These are phyloP conservation scores for Moelleriella libera DNA, from an alignment of 2,329 filamentous ascomycete genomes.

Conservation along the genomic window DNA sequence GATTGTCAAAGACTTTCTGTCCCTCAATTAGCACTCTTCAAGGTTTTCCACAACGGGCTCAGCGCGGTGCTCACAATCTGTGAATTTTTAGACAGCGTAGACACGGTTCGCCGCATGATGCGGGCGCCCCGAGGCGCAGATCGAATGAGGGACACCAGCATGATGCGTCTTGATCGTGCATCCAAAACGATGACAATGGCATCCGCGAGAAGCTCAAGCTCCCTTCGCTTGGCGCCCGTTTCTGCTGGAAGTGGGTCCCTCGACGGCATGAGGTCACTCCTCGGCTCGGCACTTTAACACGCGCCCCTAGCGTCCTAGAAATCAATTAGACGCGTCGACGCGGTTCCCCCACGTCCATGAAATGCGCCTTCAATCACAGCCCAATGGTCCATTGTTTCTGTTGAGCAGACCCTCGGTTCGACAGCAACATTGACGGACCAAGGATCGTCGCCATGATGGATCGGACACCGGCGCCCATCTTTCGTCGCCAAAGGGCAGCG, in stretches of 20 bases:
- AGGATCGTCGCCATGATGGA: conserved; percentile 16
- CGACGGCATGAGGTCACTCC: conserved; percentile 16
- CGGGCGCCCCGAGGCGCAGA: conserved; percentile 8
- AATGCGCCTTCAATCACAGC: background rate
- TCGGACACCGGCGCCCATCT: conserved; percentile 22
- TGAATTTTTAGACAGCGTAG: conserved; percentile 34
- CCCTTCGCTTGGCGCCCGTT: background rate
- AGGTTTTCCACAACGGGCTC: too few relatives aligned
- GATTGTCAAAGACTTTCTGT: conserved; percentile 44
- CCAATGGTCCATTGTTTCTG: background rate
- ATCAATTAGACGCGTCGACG: conserved; percentile 26
- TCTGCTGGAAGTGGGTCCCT: background rate
- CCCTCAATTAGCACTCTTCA: conserved; percentile 4
- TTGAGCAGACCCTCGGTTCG: too few relatives aligned
- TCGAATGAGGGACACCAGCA: conserved; percentile 14
- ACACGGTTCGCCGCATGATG: conserved; percentile 19
- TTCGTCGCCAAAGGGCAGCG: conserved; percentile 20
- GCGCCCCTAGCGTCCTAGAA: conserved; percentile 7
- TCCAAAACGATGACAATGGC: too few relatives aligned
- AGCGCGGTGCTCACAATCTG: conserved; percentile 31
- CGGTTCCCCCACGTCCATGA: conserved; percentile 8
- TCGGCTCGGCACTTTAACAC: background rate
- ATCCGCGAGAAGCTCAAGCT: too few relatives aligned
- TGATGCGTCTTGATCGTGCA: conserved; percentile 2
- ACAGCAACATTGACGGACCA: too few relatives aligned